Conservation (phyloP, 2,329 filamentous ascomycete genomes). For the Cylindrodendrum hubeiense region DNA sequence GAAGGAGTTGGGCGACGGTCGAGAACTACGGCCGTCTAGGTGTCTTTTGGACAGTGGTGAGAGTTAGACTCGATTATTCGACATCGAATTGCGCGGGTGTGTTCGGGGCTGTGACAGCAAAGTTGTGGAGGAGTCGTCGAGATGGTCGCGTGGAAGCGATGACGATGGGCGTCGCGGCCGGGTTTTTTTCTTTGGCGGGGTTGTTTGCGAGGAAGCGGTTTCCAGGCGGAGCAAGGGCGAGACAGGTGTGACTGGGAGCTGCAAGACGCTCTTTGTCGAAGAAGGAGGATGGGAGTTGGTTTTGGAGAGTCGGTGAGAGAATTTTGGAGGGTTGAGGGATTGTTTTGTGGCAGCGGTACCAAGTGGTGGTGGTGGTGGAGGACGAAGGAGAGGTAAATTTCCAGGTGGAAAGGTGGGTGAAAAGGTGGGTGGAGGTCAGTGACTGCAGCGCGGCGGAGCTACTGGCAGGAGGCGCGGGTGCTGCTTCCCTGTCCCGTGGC, state of each 20-base stretch:
- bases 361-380: conserved; percentile 12
- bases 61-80: conserved; percentile 43
- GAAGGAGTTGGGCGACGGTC: conserved; percentile 38
- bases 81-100: conserved; percentile 37
- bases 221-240: not conserved
- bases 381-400: conserved; percentile 23
- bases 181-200: conserved; percentile 22
- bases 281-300: conserved; percentile 9
- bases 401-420: conserved; percentile 12
- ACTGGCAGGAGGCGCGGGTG: not conserved
- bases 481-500: conserved; percentile 7
- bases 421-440: not conserved
- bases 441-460: conserved; percentile 4
- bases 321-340: conserved; percentile 28
- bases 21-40: conserved; percentile 41
- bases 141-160: conserved; percentile 35
- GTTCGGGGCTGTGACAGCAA: not conserved
- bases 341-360: conserved; percentile 27
- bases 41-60: conserved; percentile 37
- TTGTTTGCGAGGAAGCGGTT: conserved; percentile 16
- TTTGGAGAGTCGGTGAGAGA: conserved; percentile 28
- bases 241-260: not conserved
- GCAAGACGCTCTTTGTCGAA: conserved; percentile 14
- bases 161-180: not conserved
- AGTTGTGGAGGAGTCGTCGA: not conserved